Percentiles rank a stretch among this genome's conserved stretches.
Conservation (phyloP, 805 yeast genomes). For the Kregervanrija pseudodelftensis region DNA sequence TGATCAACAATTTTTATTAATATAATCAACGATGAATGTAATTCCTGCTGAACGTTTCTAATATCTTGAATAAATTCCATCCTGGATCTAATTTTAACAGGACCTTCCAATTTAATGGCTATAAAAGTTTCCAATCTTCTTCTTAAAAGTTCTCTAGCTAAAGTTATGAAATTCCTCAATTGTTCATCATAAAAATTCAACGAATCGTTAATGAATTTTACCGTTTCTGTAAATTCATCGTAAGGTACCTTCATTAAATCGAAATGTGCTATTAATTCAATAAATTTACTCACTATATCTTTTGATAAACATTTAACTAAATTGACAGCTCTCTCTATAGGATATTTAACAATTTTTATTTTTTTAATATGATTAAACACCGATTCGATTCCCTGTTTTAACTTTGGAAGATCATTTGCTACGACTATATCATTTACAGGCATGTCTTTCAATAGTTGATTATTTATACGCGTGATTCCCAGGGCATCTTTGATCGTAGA, state of each 20-base stretch:
- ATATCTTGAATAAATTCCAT: constrained; percentile 37
- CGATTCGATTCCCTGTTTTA: constrained; percentile 37
- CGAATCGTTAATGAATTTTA: constrained; percentile 26
- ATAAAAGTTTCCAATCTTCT: constrained; percentile 66
- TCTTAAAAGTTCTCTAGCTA: constrained; percentile 69
- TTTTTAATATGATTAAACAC: constrained; percentile 60
- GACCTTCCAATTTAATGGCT: constrained; percentile 51
- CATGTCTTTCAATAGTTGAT: constrained; percentile 58
- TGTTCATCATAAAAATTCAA: constrained; percentile 52
- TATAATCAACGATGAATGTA: constrained; percentile 21
- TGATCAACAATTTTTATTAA: constrained; percentile 6
- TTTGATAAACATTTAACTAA: constrained; percentile 59
- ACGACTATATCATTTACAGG: constrained; percentile 56
- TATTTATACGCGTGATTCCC: constrained; percentile 45
- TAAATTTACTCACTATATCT: constrained; percentile 45
- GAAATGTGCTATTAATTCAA: constrained; percentile 28
- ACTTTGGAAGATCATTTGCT: constrained; percentile 35
- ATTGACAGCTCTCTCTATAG: constrained; percentile 53
- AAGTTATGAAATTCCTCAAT: constrained; percentile 53
- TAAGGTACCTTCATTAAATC: constrained; percentile 40
- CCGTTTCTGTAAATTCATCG: constrained; percentile 30
- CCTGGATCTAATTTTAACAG: constrained; percentile 33
- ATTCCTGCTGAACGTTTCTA: constrained; percentile 46
- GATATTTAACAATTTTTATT: constrained; percentile 53
- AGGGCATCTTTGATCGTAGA: constrained; percentile 56